Percentiles rank a stretch among this genome's conserved stretches.
Evolutionary conservation across 345 rosid genomes (phyloP).

Genomic region (Camelina sativa): DNA sequence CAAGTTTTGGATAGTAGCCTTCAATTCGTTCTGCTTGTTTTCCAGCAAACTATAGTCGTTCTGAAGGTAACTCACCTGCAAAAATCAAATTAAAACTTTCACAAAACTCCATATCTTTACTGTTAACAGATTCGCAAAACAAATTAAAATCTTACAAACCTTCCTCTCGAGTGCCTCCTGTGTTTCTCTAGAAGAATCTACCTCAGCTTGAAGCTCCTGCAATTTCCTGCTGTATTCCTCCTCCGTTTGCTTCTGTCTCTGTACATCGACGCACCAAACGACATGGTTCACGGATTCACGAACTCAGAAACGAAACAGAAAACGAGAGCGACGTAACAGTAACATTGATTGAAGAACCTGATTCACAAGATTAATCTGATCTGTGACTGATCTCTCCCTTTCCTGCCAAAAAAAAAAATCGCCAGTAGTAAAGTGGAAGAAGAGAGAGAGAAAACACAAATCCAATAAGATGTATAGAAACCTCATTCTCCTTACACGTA

Average conservation of each 20-base stretch:
- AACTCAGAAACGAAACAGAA: constrained; percentile 8
- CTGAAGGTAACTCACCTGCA: constrained; percentile 67
- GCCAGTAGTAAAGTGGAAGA: background rate
- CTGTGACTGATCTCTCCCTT: constrained; percentile 59
- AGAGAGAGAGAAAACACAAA: constrained; percentile 8
- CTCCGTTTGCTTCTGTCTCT: constrained; percentile 77
- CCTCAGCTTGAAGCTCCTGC: constrained; percentile 66
- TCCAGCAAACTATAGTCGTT: constrained; percentile 69
- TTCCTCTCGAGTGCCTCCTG: constrained; percentile 67
- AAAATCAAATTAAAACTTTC: constrained; percentile 10
- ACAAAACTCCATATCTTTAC: constrained; percentile 25
- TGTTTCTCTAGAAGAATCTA: constrained; percentile 56
- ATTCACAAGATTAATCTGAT: constrained; percentile 51
- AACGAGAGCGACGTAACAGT: constrained; percentile 6
- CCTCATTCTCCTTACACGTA: constrained; percentile 53
- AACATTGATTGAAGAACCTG: constrained; percentile 52
- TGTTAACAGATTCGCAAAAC: constrained; percentile 40
- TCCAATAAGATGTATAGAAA: constrained; percentile 15
- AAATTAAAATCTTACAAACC: constrained; percentile 41
- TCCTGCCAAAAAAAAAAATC: constrained; percentile 47
- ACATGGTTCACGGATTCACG: background rate
- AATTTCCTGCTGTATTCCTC: constrained; percentile 63
- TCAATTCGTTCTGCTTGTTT: constrained; percentile 64
- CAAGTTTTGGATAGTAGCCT: constrained; percentile 58
- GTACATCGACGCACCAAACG: constrained; percentile 37